These are phyloP conservation scores for Colletotrichum australisinense DNA, from an alignment of 2,329 filamentous ascomycete species.

Conservation along the genomic window DNA sequence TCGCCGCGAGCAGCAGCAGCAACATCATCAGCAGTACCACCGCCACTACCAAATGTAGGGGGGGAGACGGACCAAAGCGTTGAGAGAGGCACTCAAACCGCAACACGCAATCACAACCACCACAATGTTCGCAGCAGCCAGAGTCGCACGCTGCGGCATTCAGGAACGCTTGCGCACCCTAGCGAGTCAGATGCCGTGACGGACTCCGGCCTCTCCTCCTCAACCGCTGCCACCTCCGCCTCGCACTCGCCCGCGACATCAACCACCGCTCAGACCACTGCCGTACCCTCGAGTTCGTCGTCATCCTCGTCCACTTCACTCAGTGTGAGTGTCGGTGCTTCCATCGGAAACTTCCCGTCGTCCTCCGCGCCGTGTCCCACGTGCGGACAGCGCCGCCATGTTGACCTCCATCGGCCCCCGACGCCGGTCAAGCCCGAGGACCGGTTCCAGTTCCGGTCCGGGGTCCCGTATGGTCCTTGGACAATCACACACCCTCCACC, in stretches of 20 bases:
- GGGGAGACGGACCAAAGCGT: background rate
- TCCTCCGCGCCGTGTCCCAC: constrained; percentile 30
- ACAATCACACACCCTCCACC: constrained; percentile 22
- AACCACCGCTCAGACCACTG: constrained; percentile 28
- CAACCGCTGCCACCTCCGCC: constrained; percentile 15
- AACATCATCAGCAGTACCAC: background rate
- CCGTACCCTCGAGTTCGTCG: constrained; percentile 14
- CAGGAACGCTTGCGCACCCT: constrained; percentile 16
- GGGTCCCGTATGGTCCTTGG: constrained; percentile 31
- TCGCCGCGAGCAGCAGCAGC: background rate
- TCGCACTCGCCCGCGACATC: constrained; percentile 26
- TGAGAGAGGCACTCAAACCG: constrained; percentile 31
- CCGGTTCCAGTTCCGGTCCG: constrained; percentile 31
- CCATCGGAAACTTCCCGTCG: constrained; percentile 26
- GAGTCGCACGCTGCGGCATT: constrained; percentile 6
- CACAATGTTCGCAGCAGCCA: background rate
- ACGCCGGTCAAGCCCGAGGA: constrained; percentile 33
- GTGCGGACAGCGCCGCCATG: constrained; percentile 29
- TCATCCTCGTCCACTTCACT: constrained; percentile 31
- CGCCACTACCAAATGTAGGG: no score
- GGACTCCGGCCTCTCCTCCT: constrained; percentile 26
- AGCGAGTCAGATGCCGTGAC: constrained; percentile 18
- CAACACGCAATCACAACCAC: background rate
- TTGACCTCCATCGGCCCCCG: constrained; percentile 31
- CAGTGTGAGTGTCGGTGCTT: constrained; percentile 27